These are phyloP conservation scores for Acidiella bohemica DNA, from an alignment of 495 filamentous ascomycete species.

Conservation along the genomic window DNA sequence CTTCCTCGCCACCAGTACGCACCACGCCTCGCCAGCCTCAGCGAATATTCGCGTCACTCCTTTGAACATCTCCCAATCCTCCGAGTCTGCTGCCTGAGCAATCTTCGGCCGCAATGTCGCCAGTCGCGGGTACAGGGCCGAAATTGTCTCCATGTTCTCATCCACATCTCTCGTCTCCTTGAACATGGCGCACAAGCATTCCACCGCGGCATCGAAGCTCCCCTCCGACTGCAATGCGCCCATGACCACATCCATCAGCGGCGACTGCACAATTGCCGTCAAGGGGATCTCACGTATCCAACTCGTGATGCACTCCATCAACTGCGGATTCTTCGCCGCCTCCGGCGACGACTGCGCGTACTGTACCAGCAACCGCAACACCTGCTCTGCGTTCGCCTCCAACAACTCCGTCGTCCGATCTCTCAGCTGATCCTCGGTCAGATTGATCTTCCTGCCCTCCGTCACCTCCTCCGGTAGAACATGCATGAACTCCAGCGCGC, in stretches of 20 bases:
- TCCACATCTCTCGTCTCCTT: slow-evolving; percentile 89
- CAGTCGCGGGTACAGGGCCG: slow-evolving; percentile 70
- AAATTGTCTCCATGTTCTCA: slow-evolving; percentile 65
- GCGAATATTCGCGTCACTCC: slow-evolving; percentile 80
- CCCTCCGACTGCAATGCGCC: slow-evolving; percentile 56
- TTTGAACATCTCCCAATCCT: slow-evolving; percentile 79
- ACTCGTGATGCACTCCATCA: slow-evolving; percentile 88
- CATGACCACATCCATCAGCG: slow-evolving; percentile 68
- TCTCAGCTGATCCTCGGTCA: slow-evolving; percentile 87
- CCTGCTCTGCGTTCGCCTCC: slow-evolving; percentile 75
- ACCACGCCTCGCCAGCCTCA: slow-evolving; percentile 90
- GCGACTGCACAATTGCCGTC: slow-evolving; percentile 67
- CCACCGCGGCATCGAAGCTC: slow-evolving; percentile 81
- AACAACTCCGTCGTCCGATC: slow-evolving; percentile 74
- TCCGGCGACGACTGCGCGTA: slow-evolving; percentile 84
- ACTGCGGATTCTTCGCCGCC: slow-evolving; percentile 76
- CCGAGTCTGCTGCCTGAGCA: slow-evolving; percentile 53
- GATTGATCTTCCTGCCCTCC: slow-evolving; percentile 95
- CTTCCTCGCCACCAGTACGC: slow-evolving; percentile 71
- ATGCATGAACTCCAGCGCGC: slow-evolving; percentile 85
- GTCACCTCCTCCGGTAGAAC: slow-evolving; percentile 98
- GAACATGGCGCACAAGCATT: slow-evolving; percentile 83
- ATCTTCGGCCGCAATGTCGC: slow-evolving; percentile 71
- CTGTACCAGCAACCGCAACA: slow-evolving; percentile 69
- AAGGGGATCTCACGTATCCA: slow-evolving; percentile 90